Base-by-base conservation (phyloP, 2,329 filamentous ascomycete genomes). In the Coleophoma eucalyptorum region DNA sequence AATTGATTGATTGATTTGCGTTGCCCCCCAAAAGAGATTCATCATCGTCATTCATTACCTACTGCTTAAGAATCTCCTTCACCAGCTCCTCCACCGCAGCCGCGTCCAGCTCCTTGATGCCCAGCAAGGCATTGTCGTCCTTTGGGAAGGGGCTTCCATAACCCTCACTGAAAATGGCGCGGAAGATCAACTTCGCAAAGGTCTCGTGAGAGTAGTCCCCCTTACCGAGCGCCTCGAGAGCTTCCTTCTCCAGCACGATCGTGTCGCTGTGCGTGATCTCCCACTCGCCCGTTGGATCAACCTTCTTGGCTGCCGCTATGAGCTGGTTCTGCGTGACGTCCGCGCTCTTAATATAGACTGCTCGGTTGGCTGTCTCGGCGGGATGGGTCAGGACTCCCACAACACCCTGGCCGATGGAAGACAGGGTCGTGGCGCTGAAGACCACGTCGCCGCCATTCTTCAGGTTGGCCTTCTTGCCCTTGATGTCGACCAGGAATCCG, bases 351-450 rank as follows among this genome's bases (percentile, higher is more conserved):
- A 80, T 64, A 51, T 69, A 71, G 2, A 84, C 67, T 3, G 62
- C 50, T 4, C 72, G 67, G 60, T 85, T 83, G 62, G 72, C 73
- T 0, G 80, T 83, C 60, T 78, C 73, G 2, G 76, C 71, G 0
- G 70, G 73, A 47, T 81, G 69, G 7, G 58, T 51, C 2, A 83
- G 62, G 2, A 81, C 66, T 0, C 72, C 75, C 0, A 74, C 72
- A 0, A 84, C 69, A 1, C 72, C 76, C 19, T 73, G 66, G 0
- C 64, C 79, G 15, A 83, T 61, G 2, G 70, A 69, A 0, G 61
- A 55, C 1, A 84, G 67, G 0, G 71, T 77, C 0, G 80, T 79
- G 10, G 70, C 50, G 45, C 71, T 77, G 62, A 83, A 77, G 7
- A 64, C 54, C 2, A 55, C 53, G 32, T 81, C 68, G 1, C 82